Conservation (phyloP, 257 asterid species). For the Echites panduratus region DNA sequence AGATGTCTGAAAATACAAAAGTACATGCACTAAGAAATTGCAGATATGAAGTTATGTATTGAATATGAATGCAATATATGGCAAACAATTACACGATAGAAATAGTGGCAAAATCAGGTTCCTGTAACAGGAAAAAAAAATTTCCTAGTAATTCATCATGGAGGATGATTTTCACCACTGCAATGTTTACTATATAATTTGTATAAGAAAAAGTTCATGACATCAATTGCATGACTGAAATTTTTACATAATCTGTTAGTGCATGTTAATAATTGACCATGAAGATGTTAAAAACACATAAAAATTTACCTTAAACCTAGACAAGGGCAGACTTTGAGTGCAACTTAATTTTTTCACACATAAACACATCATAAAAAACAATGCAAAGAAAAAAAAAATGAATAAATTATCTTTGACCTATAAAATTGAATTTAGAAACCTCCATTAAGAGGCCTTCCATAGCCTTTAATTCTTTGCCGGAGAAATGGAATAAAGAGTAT, state of each 20-base stretch:
- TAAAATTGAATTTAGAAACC: not conserved
- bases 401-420: not conserved
- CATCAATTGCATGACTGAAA: not conserved
- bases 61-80: not conserved
- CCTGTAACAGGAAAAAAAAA: not conserved
- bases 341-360: not conserved
- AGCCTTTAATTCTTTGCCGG: not conserved
- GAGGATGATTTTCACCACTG: not conserved
- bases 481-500: not conserved
- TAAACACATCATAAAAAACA: not conserved
- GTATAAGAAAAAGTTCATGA: not conserved
- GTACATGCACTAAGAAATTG: not conserved
- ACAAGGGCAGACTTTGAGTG: not conserved
- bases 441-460: not conserved
- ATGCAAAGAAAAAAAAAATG: not conserved
- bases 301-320: not conserved
- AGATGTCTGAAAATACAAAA: not conserved
- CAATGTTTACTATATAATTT: too few relatives aligned
- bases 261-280: not conserved
- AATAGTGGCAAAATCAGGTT: not conserved
- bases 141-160: not conserved
- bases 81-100: not conserved
- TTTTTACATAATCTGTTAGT: not conserved
- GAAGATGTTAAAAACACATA: not conserved
- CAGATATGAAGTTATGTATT: not conserved